Base-by-base conservation (phyloP, 768 basidiomycete species). In the Suillus bovinus region DNA sequence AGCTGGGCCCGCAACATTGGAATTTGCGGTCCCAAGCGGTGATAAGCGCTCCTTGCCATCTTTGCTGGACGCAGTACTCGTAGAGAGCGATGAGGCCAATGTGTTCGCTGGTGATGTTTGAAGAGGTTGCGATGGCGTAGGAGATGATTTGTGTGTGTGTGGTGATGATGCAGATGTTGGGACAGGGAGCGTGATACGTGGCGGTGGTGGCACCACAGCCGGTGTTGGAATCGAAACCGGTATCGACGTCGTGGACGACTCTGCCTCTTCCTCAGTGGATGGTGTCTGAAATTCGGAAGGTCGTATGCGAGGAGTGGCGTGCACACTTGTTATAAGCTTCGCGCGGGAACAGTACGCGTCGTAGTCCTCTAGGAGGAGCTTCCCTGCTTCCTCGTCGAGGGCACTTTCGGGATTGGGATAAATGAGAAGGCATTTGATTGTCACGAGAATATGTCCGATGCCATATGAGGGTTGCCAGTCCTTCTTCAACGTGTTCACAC, bases 321-420 rank as follows among this genome's bases (percentile, higher is more conserved):
- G 96, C 20, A 98, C 93, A 64, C 86, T 87, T 29, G 94, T 96
- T 69, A 96, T 94, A 24, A 97, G 83, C 72, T 84, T 87, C 17
- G 95, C 95, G 59, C 95, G 88, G 65, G 85, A 82, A 74, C 87
- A 93, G 71, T 96, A 98, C 68, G 84, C 89, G 54, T 89, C 85
- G 73, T 97, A 99, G 64, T 96, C 88, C 71, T 96, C 93, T 52
- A 96, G 79, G 42, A 97, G 76, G 56, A 96, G 81, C 74, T 94
- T 96, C 27, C 96, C 96, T 0, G 96, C 96, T 72, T 97, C 94
- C 72, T 98, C 96, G 73, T 98, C 94, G 54, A 98, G 80, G 0
- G 96, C 96, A 9, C 93, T 96, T 74, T 98, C 96, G 36, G 96
- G 94, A 72, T 97, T 97, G 34, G 96, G 96, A 71, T 95, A 95